These are phyloP conservation scores for Betula pendula DNA, from an alignment of 306 rosid species.

Conservation along the genomic window DNA sequence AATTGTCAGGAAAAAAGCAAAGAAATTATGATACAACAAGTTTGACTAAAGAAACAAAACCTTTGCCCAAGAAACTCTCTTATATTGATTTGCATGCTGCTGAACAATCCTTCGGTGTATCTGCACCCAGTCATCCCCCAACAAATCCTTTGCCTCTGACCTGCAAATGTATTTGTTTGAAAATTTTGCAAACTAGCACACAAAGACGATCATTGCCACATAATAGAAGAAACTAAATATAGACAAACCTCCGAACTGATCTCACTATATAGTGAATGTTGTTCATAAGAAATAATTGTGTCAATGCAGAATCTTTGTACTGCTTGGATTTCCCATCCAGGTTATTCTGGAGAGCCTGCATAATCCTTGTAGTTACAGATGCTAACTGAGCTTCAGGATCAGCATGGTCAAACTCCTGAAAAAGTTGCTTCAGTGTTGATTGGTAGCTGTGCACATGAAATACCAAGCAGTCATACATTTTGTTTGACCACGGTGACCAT, in stretches of 20 bases:
- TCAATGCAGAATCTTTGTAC: slow-evolving; percentile 82
- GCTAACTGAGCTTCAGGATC: slow-evolving; percentile 77
- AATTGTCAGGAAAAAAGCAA: not conserved
- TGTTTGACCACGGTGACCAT: not conserved
- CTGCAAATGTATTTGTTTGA: slow-evolving; percentile 38
- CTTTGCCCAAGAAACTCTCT: slow-evolving; percentile 98
- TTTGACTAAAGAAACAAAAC: slow-evolving; percentile 35
- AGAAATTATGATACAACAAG: not conserved
- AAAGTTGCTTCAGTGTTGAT: slow-evolving; percentile 78
- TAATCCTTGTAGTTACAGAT: slow-evolving; percentile 76
- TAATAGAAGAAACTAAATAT: slow-evolving; percentile 3
- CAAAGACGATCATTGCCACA: slow-evolving; percentile 13
- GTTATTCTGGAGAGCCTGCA: slow-evolving; percentile 94
- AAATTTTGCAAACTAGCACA: slow-evolving; percentile 5
- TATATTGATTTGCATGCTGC: slow-evolving; percentile 98
- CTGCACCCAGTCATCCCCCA: slow-evolving; percentile 99
- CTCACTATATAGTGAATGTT: slow-evolving; percentile 97
- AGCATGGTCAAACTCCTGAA: slow-evolving; percentile 62
- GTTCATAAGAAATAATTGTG: slow-evolving; percentile 96
- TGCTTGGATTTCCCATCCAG: slow-evolving; percentile 96
- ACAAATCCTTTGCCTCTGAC: slow-evolving; percentile 94
- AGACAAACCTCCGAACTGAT: slow-evolving; percentile 83
- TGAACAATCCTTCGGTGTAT: slow-evolving; percentile 94
- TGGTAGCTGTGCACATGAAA: slow-evolving; percentile 62
- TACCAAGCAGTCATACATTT: slow-evolving; percentile 1